Evolutionary conservation across 768 basidiomycete genomes (phyloP), one percentile per base, ranked within the genome.

Genomic region (Boletales sp.): DNA sequence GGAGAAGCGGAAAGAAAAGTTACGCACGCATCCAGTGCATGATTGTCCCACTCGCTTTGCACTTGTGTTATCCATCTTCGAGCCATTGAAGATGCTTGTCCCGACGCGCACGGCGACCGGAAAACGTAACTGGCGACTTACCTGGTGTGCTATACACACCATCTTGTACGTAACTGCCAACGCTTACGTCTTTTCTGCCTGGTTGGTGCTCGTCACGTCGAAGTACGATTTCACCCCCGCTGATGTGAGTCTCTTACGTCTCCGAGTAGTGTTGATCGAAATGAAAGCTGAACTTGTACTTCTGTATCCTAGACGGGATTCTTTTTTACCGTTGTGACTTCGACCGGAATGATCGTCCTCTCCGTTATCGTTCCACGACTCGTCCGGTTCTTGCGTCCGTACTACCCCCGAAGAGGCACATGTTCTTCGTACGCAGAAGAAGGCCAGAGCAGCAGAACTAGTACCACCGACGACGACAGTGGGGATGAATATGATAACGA

Each of bases 51-150:
- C 41, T 5, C 15, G 30, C 10, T n/a, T 15, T 18, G 29, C 45
- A 17, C 29, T 10, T 12, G 38, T 45, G 0, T 41, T 55, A 5
- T 36, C 50, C 32, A 30, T 63, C 11, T 57, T 70, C 7, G 58
- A 59, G 19, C 64, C 64, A 13, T 45, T 69, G 18, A 59, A 57
- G 44, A 35, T 55, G 17, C 48, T 68, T 18, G 29, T 51, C n/a
- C 64, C 69, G 3, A 45, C 29, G 21, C 52, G 37, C 31, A 57
- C 45, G 38, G 10, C 34, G 9, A 47, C 50, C 21, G 66, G 63
- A 9, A 49, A 41, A 39, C 56, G 17, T 12, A 69, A 65, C 27
- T 69, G 63, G 65, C 60, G 67, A 27, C 51, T 70, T n/a, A 9
- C 57, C 18, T 57, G 58, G 55, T 70, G 68, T 53, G 62, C 61